A percentile compares a stretch with the other conserved stretches of the same genome.
Evolutionary conservation across 2,329 filamentous ascomycete species (phyloP).

Genomic region (Blastomyces silverae): DNA sequence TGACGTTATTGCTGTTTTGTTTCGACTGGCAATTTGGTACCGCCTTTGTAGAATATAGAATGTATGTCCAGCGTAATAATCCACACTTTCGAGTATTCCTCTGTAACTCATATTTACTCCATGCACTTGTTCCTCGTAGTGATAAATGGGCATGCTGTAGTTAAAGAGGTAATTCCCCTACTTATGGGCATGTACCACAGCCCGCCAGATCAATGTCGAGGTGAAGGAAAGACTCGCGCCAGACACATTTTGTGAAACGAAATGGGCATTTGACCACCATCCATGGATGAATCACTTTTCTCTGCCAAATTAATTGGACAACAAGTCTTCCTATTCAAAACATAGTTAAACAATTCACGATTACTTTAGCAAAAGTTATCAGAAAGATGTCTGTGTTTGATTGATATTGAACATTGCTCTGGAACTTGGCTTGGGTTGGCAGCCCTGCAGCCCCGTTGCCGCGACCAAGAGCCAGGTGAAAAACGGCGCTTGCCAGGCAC

Average conservation of each 20-base stretch:
- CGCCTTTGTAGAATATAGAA: not conserved
- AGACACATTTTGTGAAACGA: not conserved
- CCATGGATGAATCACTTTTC: not conserved
- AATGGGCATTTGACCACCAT: not conserved
- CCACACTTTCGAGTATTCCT: not conserved
- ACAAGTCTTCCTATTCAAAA: not conserved
- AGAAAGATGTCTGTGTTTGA: not conserved
- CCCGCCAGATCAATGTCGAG: not conserved
- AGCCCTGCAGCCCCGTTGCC: not conserved
- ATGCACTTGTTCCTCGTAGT: not conserved
- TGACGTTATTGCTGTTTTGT: not conserved
- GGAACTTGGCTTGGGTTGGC: conserved; percentile 7
- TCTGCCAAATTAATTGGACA: not conserved
- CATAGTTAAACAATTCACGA: not conserved
- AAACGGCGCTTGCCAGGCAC: not conserved
- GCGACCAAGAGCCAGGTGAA: not conserved
- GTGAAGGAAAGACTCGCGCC: not conserved
- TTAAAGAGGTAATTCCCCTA: not conserved
- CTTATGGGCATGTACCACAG: not conserved
- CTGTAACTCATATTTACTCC: not conserved
- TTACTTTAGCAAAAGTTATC: not conserved
- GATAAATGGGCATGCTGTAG: not conserved
- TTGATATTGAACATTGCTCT: not conserved
- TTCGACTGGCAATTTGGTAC: not conserved
- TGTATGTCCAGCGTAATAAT: conserved; percentile 1